These are phyloP conservation scores for Didymella exigua DNA, from an alignment of 2,329 filamentous ascomycete species.

Conservation along the genomic window DNA sequence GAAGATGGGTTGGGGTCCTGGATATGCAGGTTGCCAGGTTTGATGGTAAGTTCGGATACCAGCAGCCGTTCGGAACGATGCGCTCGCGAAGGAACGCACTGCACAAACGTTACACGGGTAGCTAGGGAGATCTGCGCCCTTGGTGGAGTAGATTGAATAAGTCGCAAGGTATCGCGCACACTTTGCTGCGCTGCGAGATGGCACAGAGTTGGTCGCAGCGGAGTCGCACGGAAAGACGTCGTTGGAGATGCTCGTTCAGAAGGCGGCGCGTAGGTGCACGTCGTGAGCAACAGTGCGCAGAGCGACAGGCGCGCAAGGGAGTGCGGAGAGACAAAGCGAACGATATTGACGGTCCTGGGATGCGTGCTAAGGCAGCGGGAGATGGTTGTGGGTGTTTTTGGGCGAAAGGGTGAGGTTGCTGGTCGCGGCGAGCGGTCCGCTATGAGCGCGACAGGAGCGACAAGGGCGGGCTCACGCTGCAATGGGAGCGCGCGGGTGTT, in stretches of 20 bases:
- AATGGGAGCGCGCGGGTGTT: constrained; percentile 9
- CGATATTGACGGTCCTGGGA: not conserved
- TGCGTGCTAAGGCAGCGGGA: constrained; percentile 14
- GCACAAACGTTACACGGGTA: constrained; percentile 41
- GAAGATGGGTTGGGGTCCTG: constrained; percentile 16
- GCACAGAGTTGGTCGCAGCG: constrained; percentile 22
- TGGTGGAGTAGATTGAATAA: constrained; percentile 19
- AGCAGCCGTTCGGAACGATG: constrained; percentile 42
- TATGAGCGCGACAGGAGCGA: constrained; percentile 26
- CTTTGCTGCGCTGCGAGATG: constrained; percentile 16
- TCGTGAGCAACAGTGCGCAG: constrained; percentile 14
- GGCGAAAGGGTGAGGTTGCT: constrained; percentile 19
- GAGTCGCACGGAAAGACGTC: constrained; percentile 28
- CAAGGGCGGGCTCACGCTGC: constrained; percentile 23
- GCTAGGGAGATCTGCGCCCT: constrained; percentile 32
- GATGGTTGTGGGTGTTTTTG: constrained; percentile 8
- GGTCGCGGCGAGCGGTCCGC: constrained; percentile 24
- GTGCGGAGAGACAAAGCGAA: constrained; percentile 15
- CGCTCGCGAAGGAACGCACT: constrained; percentile 45
- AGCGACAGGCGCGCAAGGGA: constrained; percentile 17
- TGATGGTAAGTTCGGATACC: constrained; percentile 27
- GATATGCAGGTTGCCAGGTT: constrained; percentile 37
- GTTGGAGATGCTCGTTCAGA: constrained; percentile 22
- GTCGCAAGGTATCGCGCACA: constrained; percentile 30
- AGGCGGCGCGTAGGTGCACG: constrained; percentile 30